These are phyloP conservation scores for Tolypocladium amazonense DNA, from an alignment of 2,329 filamentous ascomycete species.

Conservation along the genomic window DNA sequence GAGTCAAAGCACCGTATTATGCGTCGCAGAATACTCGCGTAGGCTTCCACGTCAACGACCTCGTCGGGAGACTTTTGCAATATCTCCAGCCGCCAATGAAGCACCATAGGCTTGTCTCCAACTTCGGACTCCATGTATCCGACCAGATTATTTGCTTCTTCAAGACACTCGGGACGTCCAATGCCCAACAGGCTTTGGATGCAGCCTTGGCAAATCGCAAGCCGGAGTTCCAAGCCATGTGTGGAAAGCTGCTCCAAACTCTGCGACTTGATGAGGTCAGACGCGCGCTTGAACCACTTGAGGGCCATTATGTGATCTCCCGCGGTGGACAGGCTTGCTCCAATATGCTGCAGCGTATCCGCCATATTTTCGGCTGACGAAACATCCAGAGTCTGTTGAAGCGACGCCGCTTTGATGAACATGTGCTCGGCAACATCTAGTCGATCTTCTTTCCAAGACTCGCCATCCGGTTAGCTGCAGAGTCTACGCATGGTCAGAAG, in stretches of 20 bases:
- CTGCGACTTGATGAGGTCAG: slow-evolving; percentile 44
- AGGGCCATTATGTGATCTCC: slow-evolving; percentile 43
- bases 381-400: slow-evolving; percentile 29
- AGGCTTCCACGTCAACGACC: slow-evolving; percentile 36
- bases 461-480: slow-evolving; percentile 7
- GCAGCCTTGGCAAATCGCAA: slow-evolving; percentile 55
- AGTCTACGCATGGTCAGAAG: neutral
- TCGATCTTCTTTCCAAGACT: slow-evolving; percentile 67
- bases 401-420: slow-evolving; percentile 48
- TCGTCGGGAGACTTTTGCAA: slow-evolving; percentile 38
- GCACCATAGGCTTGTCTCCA: slow-evolving; percentile 53
- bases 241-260: slow-evolving; percentile 44
- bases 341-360: slow-evolving; percentile 63
- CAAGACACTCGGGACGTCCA: slow-evolving; percentile 29
- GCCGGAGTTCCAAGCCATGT: slow-evolving; percentile 51
- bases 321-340: slow-evolving; percentile 44
- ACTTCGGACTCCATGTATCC: slow-evolving; percentile 50
- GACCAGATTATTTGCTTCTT: slow-evolving; percentile 48
- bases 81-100: slow-evolving; percentile 59
- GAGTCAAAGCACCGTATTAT: slow-evolving; percentile 52
- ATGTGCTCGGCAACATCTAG: slow-evolving; percentile 71
- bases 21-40: slow-evolving; percentile 41
- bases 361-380: slow-evolving; percentile 49
- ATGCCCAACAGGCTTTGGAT: slow-evolving; percentile 44
- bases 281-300: slow-evolving; percentile 65